These are phyloP conservation scores for Candida arabinofermentans DNA, from an alignment of 805 yeast genomes.

Conservation along the genomic window DNA sequence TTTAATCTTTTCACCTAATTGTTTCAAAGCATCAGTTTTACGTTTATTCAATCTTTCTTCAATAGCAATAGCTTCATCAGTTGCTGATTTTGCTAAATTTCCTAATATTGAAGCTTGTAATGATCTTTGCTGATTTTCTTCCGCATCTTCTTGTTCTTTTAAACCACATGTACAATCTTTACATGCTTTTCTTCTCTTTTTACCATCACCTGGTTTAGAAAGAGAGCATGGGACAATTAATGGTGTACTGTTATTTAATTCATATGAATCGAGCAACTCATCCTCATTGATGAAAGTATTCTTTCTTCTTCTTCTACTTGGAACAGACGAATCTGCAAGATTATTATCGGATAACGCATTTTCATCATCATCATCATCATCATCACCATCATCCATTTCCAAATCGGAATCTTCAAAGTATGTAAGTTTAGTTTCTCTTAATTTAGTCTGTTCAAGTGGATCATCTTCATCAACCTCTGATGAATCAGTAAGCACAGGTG, in stretches of 20 bases:
- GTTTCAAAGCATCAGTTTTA: constrained; percentile 26
- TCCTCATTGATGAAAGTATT: constrained; percentile 56
- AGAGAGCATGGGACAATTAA: constrained; percentile 59
- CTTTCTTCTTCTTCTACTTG: constrained; percentile 33
- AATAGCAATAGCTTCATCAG: constrained; percentile 48
- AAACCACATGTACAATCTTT: constrained; percentile 98
- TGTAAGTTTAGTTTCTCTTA: constrained; percentile 44
- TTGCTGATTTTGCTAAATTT: constrained; percentile 47
- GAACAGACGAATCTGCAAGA: too few relatives aligned
- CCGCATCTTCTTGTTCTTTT: constrained; percentile 78
- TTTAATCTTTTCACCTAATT: constrained; percentile 15
- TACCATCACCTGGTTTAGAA: constrained; percentile 34
- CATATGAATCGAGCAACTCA: constrained; percentile 39
- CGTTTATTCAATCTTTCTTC: constrained; percentile 42
- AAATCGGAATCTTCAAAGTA: constrained; percentile 44
- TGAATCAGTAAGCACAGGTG: constrained; percentile 42
- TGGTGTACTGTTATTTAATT: constrained; percentile 24
- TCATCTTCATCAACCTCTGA: constrained; percentile 41
- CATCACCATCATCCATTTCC: constrained; percentile 13
- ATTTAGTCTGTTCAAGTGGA: constrained; percentile 39
- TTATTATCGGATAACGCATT: neutral
- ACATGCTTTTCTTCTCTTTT: constrained; percentile 86
- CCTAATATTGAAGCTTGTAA: constrained; percentile 44
- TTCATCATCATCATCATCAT: constrained; percentile 24
- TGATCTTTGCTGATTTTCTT: constrained; percentile 40